These are phyloP conservation scores for Trichophyton rubrum DNA, from an alignment of 2,329 filamentous ascomycete species.

Conservation along the genomic window DNA sequence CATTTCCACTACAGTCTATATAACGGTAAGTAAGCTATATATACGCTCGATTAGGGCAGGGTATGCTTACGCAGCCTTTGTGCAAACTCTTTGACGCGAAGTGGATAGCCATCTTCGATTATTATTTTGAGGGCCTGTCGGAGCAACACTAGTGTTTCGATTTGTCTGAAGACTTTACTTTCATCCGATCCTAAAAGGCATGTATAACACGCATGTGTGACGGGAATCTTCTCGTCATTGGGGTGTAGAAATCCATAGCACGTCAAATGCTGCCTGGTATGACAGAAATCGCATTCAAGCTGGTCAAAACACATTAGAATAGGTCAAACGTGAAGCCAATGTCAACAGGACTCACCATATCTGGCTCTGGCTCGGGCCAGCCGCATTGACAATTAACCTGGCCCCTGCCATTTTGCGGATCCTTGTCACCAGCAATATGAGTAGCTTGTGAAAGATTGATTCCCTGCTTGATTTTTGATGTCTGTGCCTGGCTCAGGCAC, in stretches of 20 bases:
- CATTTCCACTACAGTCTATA: conserved; percentile 22
- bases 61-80: conserved; percentile 22
- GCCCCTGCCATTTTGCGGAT: neutral
- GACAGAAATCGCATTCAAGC: conserved; percentile 35
- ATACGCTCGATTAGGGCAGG: neutral
- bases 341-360: conserved; percentile 25
- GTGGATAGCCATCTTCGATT: conserved; percentile 21
- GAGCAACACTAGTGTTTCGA: conserved; percentile 20
- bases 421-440: neutral
- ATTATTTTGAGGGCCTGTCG: conserved; percentile 21
- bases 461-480: neutral
- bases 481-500: neutral
- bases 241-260: conserved; percentile 35
- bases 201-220: conserved; percentile 35
- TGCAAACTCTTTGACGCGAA: conserved; percentile 17
- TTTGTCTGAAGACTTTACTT: conserved; percentile 17
- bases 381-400: conserved; percentile 32
- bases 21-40: conserved; percentile 9
- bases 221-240: conserved; percentile 29
- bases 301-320: conserved; percentile 13
- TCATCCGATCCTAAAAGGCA: conserved; percentile 30
- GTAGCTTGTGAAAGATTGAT: neutral
- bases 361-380: conserved; percentile 25
- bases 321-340: neutral
- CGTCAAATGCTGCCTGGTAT: conserved; percentile 34